Percentiles rank a stretch among this genome's conserved stretches.
phyloP scores from a whole-genome alignment of 257 asterid genomes.

The Solanum chilense region DNA sequence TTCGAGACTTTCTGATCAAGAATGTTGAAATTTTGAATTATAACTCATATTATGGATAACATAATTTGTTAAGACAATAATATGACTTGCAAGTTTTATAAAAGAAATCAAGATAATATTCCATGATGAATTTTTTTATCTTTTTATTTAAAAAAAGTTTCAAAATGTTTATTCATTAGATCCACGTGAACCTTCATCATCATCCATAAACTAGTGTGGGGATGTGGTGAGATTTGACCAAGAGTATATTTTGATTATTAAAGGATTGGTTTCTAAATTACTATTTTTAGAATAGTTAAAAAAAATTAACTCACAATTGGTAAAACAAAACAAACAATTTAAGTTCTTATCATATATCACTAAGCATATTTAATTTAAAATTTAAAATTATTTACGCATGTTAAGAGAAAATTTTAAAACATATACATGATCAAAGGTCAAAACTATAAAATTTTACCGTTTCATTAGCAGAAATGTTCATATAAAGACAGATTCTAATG shows the following conservation, averaged over 20 bases:
- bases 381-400: background rate
- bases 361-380: background rate
- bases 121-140: background rate
- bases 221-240: background rate
- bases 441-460: background rate
- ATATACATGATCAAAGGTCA: background rate
- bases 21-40: rapidly evolving
- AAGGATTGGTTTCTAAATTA: background rate
- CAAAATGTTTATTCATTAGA: background rate
- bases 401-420: background rate
- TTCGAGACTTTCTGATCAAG: background rate
- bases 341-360: background rate
- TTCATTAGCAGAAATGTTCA: background rate
- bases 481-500: background rate
- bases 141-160: background rate
- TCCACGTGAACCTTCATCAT: background rate
- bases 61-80: background rate
- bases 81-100: background rate
- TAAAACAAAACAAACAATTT: no score
- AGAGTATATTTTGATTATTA: background rate
- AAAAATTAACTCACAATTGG: background rate
- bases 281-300: background rate
- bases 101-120: background rate
- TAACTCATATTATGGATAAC: no score
- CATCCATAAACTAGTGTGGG: background rate